Conservation (phyloP, 225 moss, liverwort and hornwort genomes). For the Marchantia polymorpha region DNA sequence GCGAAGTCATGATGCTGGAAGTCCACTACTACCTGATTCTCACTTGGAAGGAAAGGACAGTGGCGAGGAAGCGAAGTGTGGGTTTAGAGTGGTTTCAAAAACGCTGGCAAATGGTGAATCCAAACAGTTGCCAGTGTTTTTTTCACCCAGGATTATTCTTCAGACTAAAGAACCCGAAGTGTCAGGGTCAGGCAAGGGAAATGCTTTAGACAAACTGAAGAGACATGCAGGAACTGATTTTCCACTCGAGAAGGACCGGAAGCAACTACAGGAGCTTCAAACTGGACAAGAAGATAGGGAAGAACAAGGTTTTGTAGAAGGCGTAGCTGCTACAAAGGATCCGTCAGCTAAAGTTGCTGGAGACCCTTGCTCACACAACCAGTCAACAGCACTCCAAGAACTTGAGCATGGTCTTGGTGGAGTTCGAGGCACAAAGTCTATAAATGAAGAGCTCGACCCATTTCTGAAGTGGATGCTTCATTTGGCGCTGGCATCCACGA, state of each 20-base stretch:
- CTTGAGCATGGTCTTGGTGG: not conserved
- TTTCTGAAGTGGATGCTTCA: conserved; percentile 67
- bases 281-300: not conserved
- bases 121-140: conserved; percentile 50
- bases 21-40: not conserved
- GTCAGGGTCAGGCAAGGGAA: conserved; percentile 18
- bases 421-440: conserved; percentile 1
- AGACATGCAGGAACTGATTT: not conserved
- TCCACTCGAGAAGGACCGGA: conserved; percentile 32
- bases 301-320: conserved; percentile 1
- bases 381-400: conserved; percentile 19
- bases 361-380: conserved; percentile 20
- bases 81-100: conserved; percentile 30
- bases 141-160: conserved; percentile 63
- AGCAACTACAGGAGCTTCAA: conserved; percentile 24
- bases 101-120: conserved; percentile 4
- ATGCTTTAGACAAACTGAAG: not conserved
- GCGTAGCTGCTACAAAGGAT: not conserved
- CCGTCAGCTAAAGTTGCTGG: not conserved
- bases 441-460: conserved; percentile 36
- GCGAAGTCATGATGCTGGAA: not conserved
- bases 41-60: conserved; percentile 5
- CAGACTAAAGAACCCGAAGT: conserved; percentile 15
- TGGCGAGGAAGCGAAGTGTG: conserved; percentile 43
- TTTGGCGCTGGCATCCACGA: conserved; percentile 49